phyloP scores from a whole-genome alignment of 2,329 filamentous ascomycete species.

The Magnaporthiopsis rhizophila region DNA sequence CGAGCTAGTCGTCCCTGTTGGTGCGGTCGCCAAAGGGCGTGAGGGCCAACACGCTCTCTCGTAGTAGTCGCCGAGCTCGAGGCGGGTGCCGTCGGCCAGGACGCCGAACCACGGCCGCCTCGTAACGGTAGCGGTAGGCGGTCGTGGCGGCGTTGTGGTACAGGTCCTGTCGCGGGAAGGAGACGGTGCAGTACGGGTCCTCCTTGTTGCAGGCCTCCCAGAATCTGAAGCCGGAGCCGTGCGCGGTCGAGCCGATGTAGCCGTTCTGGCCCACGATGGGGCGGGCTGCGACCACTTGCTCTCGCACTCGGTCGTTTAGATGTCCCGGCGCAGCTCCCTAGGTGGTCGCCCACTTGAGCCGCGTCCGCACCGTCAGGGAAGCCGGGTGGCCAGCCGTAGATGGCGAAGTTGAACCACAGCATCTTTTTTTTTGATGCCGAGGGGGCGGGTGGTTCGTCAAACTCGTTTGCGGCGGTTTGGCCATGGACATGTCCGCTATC shows the following conservation, averaged over 20 bases:
- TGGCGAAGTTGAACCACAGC: slow-evolving; percentile 16
- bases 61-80: slow-evolving; percentile 26
- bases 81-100: slow-evolving; percentile 20
- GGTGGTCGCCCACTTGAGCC: slow-evolving; percentile 14
- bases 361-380: slow-evolving; percentile 1
- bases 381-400: slow-evolving; percentile 9
- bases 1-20: slow-evolving; percentile 8
- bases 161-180: slow-evolving; percentile 14
- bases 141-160: slow-evolving; percentile 14
- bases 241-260: slow-evolving; percentile 17
- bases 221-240: not conserved
- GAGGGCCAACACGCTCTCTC: slow-evolving; percentile 7
- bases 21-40: slow-evolving; percentile 9
- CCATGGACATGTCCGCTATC: slow-evolving; percentile 19
- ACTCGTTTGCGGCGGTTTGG: slow-evolving; percentile 8
- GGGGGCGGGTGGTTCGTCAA: no score
- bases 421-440: not conserved
- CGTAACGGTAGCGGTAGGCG: slow-evolving; percentile 10
- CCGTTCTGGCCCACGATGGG: slow-evolving; percentile 16
- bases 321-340: slow-evolving; percentile 21
- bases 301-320: slow-evolving; percentile 14
- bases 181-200: slow-evolving; percentile 6
- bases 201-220: slow-evolving; percentile 3
- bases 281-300: slow-evolving; percentile 17
- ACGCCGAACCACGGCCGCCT: slow-evolving; percentile 13